Conservation (phyloP, 768 basidiomycete species). For the Favolaschia claudopus region DNA sequence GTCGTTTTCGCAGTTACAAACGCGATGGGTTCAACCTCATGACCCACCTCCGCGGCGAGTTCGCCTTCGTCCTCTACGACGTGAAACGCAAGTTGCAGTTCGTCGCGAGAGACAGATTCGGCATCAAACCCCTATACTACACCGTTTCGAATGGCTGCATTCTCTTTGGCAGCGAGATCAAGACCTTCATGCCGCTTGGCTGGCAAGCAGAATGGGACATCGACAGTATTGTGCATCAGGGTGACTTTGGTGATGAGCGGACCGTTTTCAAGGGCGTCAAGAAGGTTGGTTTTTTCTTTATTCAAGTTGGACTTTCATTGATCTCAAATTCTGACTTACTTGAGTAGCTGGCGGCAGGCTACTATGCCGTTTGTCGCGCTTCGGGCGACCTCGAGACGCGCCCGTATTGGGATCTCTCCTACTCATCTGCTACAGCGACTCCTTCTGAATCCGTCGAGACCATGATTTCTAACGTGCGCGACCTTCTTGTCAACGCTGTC, state of each 20-base stretch:
- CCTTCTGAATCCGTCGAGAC: neutral
- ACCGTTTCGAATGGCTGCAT: conserved; percentile 21
- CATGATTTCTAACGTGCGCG: conserved; percentile 14
- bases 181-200: conserved; percentile 24
- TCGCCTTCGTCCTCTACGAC: conserved; percentile 30
- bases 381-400: conserved; percentile 15
- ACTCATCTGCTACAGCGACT: neutral
- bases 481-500: conserved; percentile 15
- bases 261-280: conserved; percentile 22
- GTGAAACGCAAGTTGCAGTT: conserved; percentile 12
- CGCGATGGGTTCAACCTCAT: conserved; percentile 24
- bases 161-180: conserved; percentile 27
- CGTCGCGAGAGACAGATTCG: conserved; percentile 28
- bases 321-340: neutral
- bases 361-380: conserved; percentile 5
- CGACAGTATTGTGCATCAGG: conserved; percentile 15
- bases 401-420: conserved; percentile 26
- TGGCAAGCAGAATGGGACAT: conserved; percentile 29
- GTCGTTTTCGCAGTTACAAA: conserved; percentile 19
- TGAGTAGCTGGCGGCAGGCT: conserved; percentile 3
- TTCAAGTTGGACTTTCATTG: neutral
- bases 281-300: conserved; percentile 4
- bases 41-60: conserved; percentile 24
- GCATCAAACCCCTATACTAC: conserved; percentile 31
- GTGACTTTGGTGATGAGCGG: conserved; percentile 16